Evolutionary conservation across 352 stramenopile species (phyloP).

Genomic region (Salisapilia sapeloensis): DNA sequence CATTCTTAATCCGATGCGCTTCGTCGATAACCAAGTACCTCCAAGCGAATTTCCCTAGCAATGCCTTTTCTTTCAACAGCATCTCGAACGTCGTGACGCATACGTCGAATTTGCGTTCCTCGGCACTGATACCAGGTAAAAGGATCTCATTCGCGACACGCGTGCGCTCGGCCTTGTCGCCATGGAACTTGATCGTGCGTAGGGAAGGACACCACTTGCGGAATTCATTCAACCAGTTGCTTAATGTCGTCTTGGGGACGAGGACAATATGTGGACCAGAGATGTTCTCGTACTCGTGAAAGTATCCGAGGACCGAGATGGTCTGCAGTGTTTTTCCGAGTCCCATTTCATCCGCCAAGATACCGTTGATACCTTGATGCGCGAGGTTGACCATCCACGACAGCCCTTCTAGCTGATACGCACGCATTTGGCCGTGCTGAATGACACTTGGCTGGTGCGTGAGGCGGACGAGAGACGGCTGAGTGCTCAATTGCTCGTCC

Average conservation of each 20-base stretch:
- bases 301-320: constrained; percentile 77
- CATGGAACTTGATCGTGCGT: constrained; percentile 87
- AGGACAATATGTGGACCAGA: constrained; percentile 87
- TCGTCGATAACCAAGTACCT: constrained; percentile 80
- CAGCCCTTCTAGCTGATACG: constrained; percentile 97
- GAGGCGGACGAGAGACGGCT: constrained; percentile 81
- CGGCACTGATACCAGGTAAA: constrained; percentile 66
- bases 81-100: constrained; percentile 98
- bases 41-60: constrained; percentile 83
- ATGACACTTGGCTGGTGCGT: constrained; percentile 85
- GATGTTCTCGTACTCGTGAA: constrained; percentile 70
- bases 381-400: constrained; percentile 98
- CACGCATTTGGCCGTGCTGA: constrained; percentile 89
- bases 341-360: constrained; percentile 95
- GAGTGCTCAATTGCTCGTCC: constrained; percentile 56
- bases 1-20: constrained; percentile 81
- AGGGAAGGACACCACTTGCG: constrained; percentile 84
- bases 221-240: constrained; percentile 90
- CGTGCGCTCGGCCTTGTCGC: constrained; percentile 78
- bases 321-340: constrained; percentile 96
- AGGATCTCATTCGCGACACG: constrained; percentile 81
- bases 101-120: constrained; percentile 91
- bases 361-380: constrained; percentile 98
- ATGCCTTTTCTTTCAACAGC: constrained; percentile 78
- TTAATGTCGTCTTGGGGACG: constrained; percentile 88